phyloP scores from a whole-genome alignment of 78 protist genomes.

The Planoprotostelium fungivorum region DNA sequence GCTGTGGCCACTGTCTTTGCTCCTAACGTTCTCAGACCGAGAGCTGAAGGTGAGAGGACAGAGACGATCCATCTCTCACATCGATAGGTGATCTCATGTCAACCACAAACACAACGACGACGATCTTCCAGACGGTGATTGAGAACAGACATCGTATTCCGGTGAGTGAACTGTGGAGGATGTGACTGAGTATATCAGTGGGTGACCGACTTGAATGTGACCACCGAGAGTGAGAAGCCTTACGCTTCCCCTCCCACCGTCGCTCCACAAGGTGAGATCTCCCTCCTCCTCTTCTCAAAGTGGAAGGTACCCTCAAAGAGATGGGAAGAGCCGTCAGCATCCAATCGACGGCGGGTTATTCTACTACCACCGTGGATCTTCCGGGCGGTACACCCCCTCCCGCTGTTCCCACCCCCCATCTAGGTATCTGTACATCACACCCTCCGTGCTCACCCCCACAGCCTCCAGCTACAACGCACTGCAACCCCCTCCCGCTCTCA shows the following conservation, averaged over 20 bases:
- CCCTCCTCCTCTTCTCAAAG: not conserved
- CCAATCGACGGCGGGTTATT: not conserved
- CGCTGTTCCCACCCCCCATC: not conserved
- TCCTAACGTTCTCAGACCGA: constrained; percentile 32
- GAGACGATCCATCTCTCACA: not conserved
- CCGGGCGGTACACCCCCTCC: not conserved
- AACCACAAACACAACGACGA: not conserved
- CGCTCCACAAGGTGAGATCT: not conserved
- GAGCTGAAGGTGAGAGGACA: constrained; percentile 3
- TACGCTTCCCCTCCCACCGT: not conserved
- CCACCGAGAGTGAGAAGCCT: not conserved
- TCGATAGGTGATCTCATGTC: not conserved
- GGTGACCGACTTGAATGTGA: not conserved
- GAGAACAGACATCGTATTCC: not conserved
- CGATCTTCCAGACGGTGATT: not conserved
- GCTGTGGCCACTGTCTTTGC: constrained; percentile 51
- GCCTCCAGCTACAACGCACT: not conserved
- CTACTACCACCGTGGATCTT: not conserved
- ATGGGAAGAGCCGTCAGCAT: not conserved
- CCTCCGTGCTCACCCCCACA: not conserved
- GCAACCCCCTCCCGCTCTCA: not conserved
- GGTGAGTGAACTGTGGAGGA: not conserved
- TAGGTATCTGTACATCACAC: not conserved
- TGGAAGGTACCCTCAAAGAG: not conserved
- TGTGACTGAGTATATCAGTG: not conserved